These are phyloP conservation scores for Microdochium trichocladiopsis DNA, from an alignment of 2,329 filamentous ascomycete species.

Conservation along the genomic window DNA sequence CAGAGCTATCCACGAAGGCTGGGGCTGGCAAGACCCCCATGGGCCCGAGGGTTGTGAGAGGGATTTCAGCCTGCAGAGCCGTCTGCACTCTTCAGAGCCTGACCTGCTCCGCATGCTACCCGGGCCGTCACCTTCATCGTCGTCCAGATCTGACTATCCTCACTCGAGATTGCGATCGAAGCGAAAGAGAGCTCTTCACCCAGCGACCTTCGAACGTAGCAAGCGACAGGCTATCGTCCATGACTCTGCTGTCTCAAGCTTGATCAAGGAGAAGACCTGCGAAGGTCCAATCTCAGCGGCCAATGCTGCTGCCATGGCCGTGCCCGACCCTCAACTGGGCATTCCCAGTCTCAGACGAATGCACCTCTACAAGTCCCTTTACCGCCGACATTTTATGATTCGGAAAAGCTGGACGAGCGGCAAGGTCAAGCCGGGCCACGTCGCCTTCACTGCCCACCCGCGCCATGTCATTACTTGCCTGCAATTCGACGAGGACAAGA, in stretches of 20 bases:
- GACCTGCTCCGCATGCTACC: conserved; percentile 32
- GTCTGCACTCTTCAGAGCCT: conserved; percentile 44
- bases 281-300: conserved; percentile 85
- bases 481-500: conserved; percentile 97
- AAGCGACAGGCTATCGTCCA: conserved; percentile 47
- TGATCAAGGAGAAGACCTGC: conserved; percentile 40
- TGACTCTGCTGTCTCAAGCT: conserved; percentile 19
- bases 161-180: conserved; percentile 40
- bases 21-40: conserved; percentile 92
- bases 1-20: conserved; percentile 81
- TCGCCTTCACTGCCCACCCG: conserved; percentile 94
- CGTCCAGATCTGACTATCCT: conserved; percentile 30
- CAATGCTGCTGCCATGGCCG: conserved; percentile 72
- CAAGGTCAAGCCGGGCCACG: conserved; percentile 76
- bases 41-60: conserved; percentile 69
- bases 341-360: conserved; percentile 72
- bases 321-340: conserved; percentile 76
- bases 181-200: conserved; percentile 45
- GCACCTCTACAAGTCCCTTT: conserved; percentile 94
- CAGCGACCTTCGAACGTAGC: conserved; percentile 38
- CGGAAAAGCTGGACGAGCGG: conserved; percentile 88
- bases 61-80: conserved; percentile 61
- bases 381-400: conserved; percentile 87
- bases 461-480: conserved; percentile 95
- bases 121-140: conserved; percentile 10